Conservation (phyloP, 2,329 filamentous ascomycete genomes). For the Cyclaneusma minus region DNA sequence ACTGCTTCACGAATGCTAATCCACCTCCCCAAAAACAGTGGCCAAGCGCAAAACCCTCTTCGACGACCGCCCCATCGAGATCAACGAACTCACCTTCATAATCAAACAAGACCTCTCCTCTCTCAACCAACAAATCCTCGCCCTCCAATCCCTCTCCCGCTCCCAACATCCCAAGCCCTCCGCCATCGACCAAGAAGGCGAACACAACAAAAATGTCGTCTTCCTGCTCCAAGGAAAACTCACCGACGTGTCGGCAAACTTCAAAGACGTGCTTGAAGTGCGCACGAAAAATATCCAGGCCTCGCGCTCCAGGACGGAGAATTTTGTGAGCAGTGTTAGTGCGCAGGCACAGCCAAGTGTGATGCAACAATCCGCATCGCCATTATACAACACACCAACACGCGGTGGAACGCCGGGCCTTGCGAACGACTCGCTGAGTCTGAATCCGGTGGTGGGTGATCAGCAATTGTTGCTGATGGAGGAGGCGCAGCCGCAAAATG, state of each 20-base stretch:
- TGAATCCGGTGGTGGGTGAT: slow-evolving; percentile 72
- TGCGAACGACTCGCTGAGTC: slow-evolving; percentile 57
- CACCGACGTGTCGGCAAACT: slow-evolving; percentile 83
- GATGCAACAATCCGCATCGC: slow-evolving; percentile 63
- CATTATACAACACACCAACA: slow-evolving; percentile 68
- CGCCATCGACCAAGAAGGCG: slow-evolving; percentile 66
- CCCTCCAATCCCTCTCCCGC: slow-evolving; percentile 62
- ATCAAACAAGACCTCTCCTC: slow-evolving; percentile 92
- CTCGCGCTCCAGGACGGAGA: slow-evolving; percentile 79
- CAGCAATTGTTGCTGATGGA: slow-evolving; percentile 89
- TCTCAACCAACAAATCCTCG: slow-evolving; percentile 74
- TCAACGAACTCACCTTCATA: slow-evolving; percentile 90
- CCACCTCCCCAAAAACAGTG: slow-evolving; percentile 31
- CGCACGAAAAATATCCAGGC: slow-evolving; percentile 97
- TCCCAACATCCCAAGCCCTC: slow-evolving; percentile 57
- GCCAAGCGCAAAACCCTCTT: slow-evolving; percentile 96
- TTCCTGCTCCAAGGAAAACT: slow-evolving; percentile 82
- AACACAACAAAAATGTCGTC: slow-evolving; percentile 97
- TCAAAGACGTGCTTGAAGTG: slow-evolving; percentile 94
- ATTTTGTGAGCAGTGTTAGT: slow-evolving; percentile 85
- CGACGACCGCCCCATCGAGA: slow-evolving; percentile 90
- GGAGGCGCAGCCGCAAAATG: slow-evolving; percentile 70
- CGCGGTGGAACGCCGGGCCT: slow-evolving; percentile 35
- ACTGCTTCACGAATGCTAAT: slow-evolving; percentile 1
- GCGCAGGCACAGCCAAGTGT: slow-evolving; percentile 52